Conservation (phyloP, 2,329 filamentous ascomycete genomes). For the Aureobasidium namibiae region DNA sequence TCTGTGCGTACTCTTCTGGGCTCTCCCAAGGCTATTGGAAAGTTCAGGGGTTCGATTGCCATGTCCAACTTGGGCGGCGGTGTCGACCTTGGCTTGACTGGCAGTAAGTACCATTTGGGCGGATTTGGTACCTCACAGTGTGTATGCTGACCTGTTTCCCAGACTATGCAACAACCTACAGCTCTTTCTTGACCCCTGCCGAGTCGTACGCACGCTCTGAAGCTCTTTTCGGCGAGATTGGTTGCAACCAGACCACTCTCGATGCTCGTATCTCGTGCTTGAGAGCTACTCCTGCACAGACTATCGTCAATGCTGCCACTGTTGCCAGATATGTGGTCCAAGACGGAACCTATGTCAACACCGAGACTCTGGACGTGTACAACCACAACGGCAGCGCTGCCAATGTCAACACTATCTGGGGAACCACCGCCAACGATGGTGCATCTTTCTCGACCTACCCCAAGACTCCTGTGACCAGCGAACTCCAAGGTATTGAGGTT, state of each 20-base stretch:
- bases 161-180: slow-evolving; percentile 48
- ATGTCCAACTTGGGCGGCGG: slow-evolving; percentile 50
- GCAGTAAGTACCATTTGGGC: slow-evolving; percentile 27
- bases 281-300: slow-evolving; percentile 36
- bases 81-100: slow-evolving; percentile 45
- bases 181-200: slow-evolving; percentile 49
- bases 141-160: slow-evolving; percentile 11
- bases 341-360: slow-evolving; percentile 49
- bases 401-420: slow-evolving; percentile 49
- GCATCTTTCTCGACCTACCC: slow-evolving; percentile 47
- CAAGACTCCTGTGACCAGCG: slow-evolving; percentile 32
- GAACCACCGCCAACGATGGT: slow-evolving; percentile 46
- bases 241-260: slow-evolving; percentile 42
- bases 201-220: slow-evolving; percentile 42
- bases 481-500: slow-evolving; percentile 35
- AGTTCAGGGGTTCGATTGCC: slow-evolving; percentile 40
- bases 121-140: slow-evolving; percentile 19
- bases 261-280: slow-evolving; percentile 47
- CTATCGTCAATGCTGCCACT: slow-evolving; percentile 32
- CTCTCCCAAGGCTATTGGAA: slow-evolving; percentile 39
- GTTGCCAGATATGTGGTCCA: slow-evolving; percentile 48
- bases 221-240: slow-evolving; percentile 43
- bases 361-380: slow-evolving; percentile 39
- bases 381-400: slow-evolving; percentile 37
- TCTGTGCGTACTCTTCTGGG: slow-evolving; percentile 48